Evolutionary conservation across 306 rosid species (phyloP), one percentile per base, ranked within the genome.

Genomic region (Gynostemma pentaphyllum): DNA sequence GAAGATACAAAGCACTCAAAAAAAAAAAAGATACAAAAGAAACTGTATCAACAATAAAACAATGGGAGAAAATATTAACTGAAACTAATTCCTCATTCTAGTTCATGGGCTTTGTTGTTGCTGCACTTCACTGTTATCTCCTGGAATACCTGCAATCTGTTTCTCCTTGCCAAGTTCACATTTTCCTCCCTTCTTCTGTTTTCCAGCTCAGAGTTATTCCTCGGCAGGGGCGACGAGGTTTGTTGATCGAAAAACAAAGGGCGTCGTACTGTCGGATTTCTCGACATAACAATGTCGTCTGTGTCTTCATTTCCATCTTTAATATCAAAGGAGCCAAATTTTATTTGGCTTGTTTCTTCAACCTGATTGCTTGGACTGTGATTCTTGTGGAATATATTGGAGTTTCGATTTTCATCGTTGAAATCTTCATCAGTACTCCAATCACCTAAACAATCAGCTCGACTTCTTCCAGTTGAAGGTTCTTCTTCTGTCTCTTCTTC

Each of bases 111-210:
- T 77, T 19, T 62, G 72, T 30, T 28, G 67, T n/a, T n/a, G n/a
- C n/a, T n/a, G n/a, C n/a, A n/a, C n/a, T 46, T 67, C 64, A 53
- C 71, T 40, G 85, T 81, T 12, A 84, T 81, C 52, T 77, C 83
- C 67, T 69, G 74, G 62, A 84, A 84, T 55, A 78, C 82, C 73
- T 81, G 80, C 75, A 84, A 51, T 74, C 90, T 78, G 68, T 72
- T 78, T 71, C 95, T 78, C 67, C 86, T 79, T 14, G 30, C 32
- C 14, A 55, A 41, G 47, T 34, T 73, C 50, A 69, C 23, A n/a
- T 70, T 71, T 51, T 76, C 80, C 8, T 7, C 30, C 13, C 45
- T 67, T 32, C 68, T 64, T 42, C 74, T 76, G n/a, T 42, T 80
- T 41, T 48, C 55, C 22, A 44, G 48, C 47, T 18, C 34, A 55